Evolutionary conservation across 352 stramenopile species (phyloP).

Genomic region (Saprolegnia diclina): DNA sequence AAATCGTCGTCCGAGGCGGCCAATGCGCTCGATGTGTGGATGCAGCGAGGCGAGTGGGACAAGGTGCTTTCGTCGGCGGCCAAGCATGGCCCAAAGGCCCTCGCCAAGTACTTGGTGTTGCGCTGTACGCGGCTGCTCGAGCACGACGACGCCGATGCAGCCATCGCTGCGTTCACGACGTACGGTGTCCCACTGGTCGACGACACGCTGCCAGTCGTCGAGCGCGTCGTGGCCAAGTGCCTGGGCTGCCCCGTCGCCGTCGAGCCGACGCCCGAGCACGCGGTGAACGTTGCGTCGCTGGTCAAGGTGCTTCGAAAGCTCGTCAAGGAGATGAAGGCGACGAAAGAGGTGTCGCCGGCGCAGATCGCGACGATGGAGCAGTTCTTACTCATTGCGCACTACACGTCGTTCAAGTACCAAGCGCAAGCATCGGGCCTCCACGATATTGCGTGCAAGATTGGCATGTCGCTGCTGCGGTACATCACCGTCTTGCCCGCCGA

Average conservation of each 20-base stretch:
- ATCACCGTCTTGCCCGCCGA: constrained; percentile 83
- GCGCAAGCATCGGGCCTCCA: constrained; percentile 49
- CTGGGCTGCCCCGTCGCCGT: constrained; percentile 40
- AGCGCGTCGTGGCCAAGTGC: constrained; percentile 52
- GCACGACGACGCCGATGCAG: constrained; percentile 62
- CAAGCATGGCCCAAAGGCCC: constrained; percentile 63
- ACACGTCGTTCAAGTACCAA: constrained; percentile 68
- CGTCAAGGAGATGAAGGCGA: constrained; percentile 58
- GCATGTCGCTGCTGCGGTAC: constrained; percentile 87
- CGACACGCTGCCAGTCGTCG: constrained; percentile 46
- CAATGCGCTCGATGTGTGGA: constrained; percentile 84
- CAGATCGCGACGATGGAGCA: constrained; percentile 70
- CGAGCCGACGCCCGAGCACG: constrained; percentile 43
- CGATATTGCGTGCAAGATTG: constrained; percentile 71
- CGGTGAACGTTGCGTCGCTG: constrained; percentile 47
- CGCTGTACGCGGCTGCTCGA: constrained; percentile 65
- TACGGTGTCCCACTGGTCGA: constrained; percentile 70
- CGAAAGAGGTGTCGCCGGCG: constrained; percentile 47
- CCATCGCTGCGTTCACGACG: constrained; percentile 67
- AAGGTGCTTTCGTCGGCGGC: constrained; percentile 83
- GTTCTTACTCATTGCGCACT: constrained; percentile 70
- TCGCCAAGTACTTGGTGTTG: constrained; percentile 84
- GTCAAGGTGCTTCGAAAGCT: constrained; percentile 60
- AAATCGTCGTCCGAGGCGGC: constrained; percentile 32
- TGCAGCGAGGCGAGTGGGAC: constrained; percentile 91